phyloP scores from a whole-genome alignment of 73 alveolate genomes.

The Tetrahymena thermophila region DNA sequence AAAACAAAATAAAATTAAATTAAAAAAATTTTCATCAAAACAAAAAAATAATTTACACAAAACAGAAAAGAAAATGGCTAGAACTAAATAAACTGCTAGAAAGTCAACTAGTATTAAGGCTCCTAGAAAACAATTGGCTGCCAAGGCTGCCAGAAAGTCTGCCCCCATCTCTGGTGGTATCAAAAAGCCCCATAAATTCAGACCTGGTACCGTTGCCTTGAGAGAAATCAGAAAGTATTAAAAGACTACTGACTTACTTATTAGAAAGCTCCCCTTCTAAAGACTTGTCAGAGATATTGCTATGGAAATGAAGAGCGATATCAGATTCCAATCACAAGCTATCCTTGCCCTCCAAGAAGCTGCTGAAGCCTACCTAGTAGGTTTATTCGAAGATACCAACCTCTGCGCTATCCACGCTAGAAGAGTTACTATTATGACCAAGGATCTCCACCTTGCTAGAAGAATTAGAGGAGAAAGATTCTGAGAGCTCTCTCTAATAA shows the following conservation, averaged over 20 bases:
- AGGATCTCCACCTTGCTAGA: constrained; percentile 86
- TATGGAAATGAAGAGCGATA: constrained; percentile 60
- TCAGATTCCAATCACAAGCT: constrained; percentile 81
- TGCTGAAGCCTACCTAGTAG: constrained; percentile 89
- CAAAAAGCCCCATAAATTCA: constrained; percentile 82
- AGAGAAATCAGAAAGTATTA: constrained; percentile 82
- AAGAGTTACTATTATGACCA: constrained; percentile 95
- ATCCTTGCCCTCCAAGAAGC: constrained; percentile 88
- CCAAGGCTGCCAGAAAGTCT: constrained; percentile 77
- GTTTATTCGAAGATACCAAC: constrained; percentile 88
- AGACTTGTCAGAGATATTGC: constrained; percentile 89
- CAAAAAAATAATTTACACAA: not conserved
- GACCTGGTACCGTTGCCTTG: constrained; percentile 93
- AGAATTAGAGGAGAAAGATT: constrained; percentile 84
- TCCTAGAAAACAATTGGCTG: constrained; percentile 80
- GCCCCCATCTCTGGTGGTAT: constrained; percentile 69
- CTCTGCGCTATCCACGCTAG: constrained; percentile 95
- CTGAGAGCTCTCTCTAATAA: constrained; percentile 9
- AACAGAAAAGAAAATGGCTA: constrained; percentile 69
- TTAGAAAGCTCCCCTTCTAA: constrained; percentile 73
- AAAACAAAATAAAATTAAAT: not conserved
- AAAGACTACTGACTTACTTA: constrained; percentile 70
- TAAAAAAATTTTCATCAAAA: not conserved
- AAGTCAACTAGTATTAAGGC: constrained; percentile 86
- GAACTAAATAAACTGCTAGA: constrained; percentile 93